Evolutionary conservation across 2,329 filamentous ascomycete genomes (phyloP), one percentile per base, ranked within the genome.

Genomic region (Xylariaceae sp.): DNA sequence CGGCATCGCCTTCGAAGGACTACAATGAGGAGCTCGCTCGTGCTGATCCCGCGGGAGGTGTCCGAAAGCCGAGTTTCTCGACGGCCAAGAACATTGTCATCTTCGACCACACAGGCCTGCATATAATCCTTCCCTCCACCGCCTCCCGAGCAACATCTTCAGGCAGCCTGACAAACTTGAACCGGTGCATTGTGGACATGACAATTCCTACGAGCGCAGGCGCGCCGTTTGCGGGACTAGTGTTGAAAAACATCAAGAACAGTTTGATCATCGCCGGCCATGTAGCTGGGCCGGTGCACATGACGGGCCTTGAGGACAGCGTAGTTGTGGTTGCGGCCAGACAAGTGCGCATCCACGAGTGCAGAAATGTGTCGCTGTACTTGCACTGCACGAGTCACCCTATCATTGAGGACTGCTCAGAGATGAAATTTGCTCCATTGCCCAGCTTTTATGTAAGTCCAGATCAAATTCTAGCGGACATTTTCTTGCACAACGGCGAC

Each of bases 301-400:
- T 97, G 45, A 97, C 93, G 0, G 81, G 80, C 1, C 75, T 96
- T 1, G 75, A 79, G 44, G 78, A 91, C 64, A 89, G 86, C 58
- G 82, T 91, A n/a, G 72, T 96, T 11, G 84, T 97, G 0, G 85
- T 96, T 2, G 80, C 84, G 6, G 89, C 90, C 46, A 82, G 88
- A n/a, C 94, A 99, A 72, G 91, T 96, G 65, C 84, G 94, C 18
- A 93, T 99, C 77, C 94, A 99, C 70, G 88, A 93, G 61, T 95
- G 91, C 67, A 79, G 76, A 37, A 82, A 92, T 56, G 88, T 95
- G 29, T 85, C 91, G 61, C 80, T 99, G 9, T 97, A 97, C 69
- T 77, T 99, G 53, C 82, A 87, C 60, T 92, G 89, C 67, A 78
- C 80, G 1, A 94, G 90, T 64, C 85, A 92, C 57, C 94, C 94